These are phyloP conservation scores for Ophiostoma himal-ulmi DNA, from an alignment of 2,329 filamentous ascomycete genomes.

Conservation along the genomic window DNA sequence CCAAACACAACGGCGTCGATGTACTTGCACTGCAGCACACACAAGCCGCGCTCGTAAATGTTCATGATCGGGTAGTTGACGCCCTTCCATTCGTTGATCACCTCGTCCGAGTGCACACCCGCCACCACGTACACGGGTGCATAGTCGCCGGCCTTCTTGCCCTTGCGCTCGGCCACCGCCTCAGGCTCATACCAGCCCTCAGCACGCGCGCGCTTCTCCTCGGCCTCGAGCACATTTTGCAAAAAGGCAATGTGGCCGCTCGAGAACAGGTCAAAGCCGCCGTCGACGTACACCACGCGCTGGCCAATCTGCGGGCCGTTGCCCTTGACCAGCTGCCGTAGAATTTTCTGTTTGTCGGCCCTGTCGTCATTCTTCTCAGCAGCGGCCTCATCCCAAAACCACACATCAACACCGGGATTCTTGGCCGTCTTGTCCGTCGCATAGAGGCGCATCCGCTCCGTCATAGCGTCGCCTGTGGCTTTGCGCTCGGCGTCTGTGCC, in stretches of 20 bases:
- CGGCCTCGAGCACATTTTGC: conserved; percentile 64
- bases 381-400: conserved; percentile 59
- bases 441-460: conserved; percentile 73
- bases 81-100: conserved; percentile 95
- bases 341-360: background rate
- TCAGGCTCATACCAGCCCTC: conserved; percentile 70
- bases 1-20: conserved; percentile 83
- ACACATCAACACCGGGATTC: conserved; percentile 74
- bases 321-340: conserved; percentile 59
- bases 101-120: conserved; percentile 87
- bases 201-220: conserved; percentile 61
- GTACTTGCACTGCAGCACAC: conserved; percentile 93
- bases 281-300: conserved; percentile 88
- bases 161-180: conserved; percentile 56
- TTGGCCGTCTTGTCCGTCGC: conserved; percentile 79
- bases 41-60: conserved; percentile 91
- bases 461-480: conserved; percentile 60
- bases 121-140: conserved; percentile 81
- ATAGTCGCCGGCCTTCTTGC: conserved; percentile 63
- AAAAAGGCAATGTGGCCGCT: conserved; percentile 97
- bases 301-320: conserved; percentile 69
- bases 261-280: conserved; percentile 93
- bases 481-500: conserved; percentile 62
- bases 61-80: conserved; percentile 99
- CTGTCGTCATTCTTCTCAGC: background rate